phyloP scores from a whole-genome alignment of 345 rosid species.

The Acer campestre region DNA sequence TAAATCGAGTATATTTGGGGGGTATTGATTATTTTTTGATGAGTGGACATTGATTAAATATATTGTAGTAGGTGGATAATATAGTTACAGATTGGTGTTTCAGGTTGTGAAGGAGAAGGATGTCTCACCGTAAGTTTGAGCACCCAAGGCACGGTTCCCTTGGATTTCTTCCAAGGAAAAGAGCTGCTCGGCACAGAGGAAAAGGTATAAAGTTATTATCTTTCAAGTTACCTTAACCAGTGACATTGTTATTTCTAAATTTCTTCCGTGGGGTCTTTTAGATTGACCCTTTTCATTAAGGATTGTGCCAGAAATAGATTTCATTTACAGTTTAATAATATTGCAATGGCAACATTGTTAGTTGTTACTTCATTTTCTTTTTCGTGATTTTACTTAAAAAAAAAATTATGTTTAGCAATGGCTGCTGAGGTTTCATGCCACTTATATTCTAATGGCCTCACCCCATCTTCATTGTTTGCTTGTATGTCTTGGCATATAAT shows the following conservation, averaged over 20 bases:
- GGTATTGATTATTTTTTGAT: not conserved
- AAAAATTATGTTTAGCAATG: too few relatives aligned
- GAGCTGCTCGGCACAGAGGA: slow-evolving; percentile 88
- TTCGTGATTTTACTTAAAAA: too few relatives aligned
- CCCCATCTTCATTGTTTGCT: not conserved
- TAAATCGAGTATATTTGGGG: not conserved
- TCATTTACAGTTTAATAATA: not conserved
- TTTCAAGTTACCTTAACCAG: not conserved
- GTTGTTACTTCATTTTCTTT: too few relatives aligned
- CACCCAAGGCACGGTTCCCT: slow-evolving; percentile 95
- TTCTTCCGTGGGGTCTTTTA: too few relatives aligned
- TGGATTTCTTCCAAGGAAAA: slow-evolving; percentile 89
- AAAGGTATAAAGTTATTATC: slow-evolving; percentile 40
- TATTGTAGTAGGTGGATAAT: not conserved
- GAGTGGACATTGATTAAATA: too few relatives aligned
- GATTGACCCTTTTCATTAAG: not conserved
- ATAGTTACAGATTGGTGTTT: not conserved
- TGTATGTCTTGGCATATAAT: not conserved
- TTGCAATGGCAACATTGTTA: not conserved
- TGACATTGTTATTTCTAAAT: not conserved
- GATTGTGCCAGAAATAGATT: not conserved
- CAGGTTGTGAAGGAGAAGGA: slow-evolving; percentile 25
- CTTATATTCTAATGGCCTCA: too few relatives aligned
- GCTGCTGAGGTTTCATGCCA: not conserved
- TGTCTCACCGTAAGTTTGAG: slow-evolving; percentile 97